These are phyloP conservation scores for Pseudodiploospora longispora DNA, from an alignment of 2,329 filamentous ascomycete species.

Conservation along the genomic window DNA sequence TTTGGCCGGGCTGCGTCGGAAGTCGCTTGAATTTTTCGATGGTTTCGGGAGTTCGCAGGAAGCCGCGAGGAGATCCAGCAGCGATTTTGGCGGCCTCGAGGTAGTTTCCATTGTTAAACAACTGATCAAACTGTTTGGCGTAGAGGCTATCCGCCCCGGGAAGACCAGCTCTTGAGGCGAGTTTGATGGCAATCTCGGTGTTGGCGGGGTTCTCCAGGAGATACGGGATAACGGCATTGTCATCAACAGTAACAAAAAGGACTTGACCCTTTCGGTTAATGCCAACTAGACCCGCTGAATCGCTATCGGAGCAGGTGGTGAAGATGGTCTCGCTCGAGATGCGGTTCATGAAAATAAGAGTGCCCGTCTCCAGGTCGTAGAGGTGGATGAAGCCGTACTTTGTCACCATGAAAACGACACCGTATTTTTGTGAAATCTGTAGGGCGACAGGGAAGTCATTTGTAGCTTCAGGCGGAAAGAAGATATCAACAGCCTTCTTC, in stretches of 20 bases:
- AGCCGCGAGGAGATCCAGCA: constrained; percentile 91
- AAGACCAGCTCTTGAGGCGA: constrained; percentile 87
- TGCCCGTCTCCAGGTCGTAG: constrained; percentile 92
- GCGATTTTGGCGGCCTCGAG: constrained; percentile 89
- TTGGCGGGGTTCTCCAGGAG: constrained; percentile 95
- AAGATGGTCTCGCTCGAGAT: constrained; percentile 99
- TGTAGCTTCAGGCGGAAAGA: constrained; percentile 89
- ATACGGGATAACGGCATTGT: constrained; percentile 85
- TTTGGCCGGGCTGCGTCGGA: constrained; percentile 71
- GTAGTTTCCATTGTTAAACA: constrained; percentile 73
- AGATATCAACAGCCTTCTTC: constrained; percentile 96
- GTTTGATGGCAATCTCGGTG: constrained; percentile 85
- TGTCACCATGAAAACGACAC: constrained; percentile 92
- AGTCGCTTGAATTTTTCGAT: constrained; percentile 93
- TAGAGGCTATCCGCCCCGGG: constrained; percentile 93
- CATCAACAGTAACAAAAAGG: constrained; percentile 86
- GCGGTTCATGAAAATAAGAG: constrained; percentile 98
- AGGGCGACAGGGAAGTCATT: constrained; percentile 98
- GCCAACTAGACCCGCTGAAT: constrained; percentile 81
- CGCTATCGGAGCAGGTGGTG: constrained; percentile 76
- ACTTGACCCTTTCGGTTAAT: constrained; percentile 98
- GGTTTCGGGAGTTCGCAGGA: constrained; percentile 87
- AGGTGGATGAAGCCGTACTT: constrained; percentile 99
- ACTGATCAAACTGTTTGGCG: constrained; percentile 82
- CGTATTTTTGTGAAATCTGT: constrained; percentile 94